Conservation (phyloP, 2,329 filamentous ascomycete species). For the Fusarium robinianum region DNA sequence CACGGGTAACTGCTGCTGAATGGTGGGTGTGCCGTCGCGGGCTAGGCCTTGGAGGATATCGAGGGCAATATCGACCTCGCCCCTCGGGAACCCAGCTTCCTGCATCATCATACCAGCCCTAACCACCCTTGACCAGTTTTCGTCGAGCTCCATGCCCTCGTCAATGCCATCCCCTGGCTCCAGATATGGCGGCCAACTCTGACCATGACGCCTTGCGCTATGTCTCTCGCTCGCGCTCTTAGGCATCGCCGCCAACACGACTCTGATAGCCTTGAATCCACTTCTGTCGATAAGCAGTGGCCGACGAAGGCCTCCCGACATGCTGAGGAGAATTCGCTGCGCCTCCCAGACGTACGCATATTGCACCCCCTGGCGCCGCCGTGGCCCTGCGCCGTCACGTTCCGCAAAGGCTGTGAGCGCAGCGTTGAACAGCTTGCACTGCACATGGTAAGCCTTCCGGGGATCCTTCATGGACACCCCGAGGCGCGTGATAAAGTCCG, state of each 20-base stretch:
- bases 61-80: conserved; percentile 53
- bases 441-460: conserved; percentile 32
- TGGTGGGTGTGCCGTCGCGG: conserved; percentile 57
- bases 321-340: conserved; percentile 56
- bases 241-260: conserved; percentile 56
- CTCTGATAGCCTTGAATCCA: conserved; percentile 59
- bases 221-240: conserved; percentile 57
- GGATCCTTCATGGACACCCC: conserved; percentile 12
- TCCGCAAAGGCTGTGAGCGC: conserved; percentile 37
- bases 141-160: conserved; percentile 54
- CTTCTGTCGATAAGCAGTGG: conserved; percentile 55
- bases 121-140: conserved; percentile 58
- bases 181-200: conserved; percentile 65
- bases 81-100: conserved; percentile 59
- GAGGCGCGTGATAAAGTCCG: conserved; percentile 35
- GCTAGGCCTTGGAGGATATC: conserved; percentile 58
- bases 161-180: conserved; percentile 63
- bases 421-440: conserved; percentile 42
- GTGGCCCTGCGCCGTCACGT: conserved; percentile 28
- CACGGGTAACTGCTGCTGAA: conserved; percentile 50
- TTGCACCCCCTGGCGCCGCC: conserved; percentile 33
- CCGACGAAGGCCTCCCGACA: conserved; percentile 53
- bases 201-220: conserved; percentile 52
- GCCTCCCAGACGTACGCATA: conserved; percentile 57
- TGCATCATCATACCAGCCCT: conserved; percentile 58